A percentile compares a stretch with the other conserved stretches of the same genome.
phyloP scores from a whole-genome alignment of 129 eudicot species.

The Flaveria trinervia region DNA sequence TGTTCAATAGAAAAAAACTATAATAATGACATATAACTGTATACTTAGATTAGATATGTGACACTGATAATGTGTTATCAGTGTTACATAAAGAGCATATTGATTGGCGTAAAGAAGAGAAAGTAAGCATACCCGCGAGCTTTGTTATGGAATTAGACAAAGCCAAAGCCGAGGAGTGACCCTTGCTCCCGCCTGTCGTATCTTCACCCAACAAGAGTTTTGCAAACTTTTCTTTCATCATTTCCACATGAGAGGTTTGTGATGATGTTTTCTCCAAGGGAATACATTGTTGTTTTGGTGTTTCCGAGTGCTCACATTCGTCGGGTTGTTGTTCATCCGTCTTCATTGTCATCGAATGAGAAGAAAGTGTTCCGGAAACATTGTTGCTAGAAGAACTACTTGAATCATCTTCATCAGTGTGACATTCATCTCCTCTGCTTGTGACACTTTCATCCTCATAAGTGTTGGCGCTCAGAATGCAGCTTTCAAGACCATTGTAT shows the following conservation, averaged over 20 bases:
- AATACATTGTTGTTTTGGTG: conserved; percentile 34
- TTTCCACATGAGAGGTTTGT: conserved; percentile 52
- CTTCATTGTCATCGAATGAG: conserved; percentile 57
- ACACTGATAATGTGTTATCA: too few species aligned
- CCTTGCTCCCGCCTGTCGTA: conserved; percentile 79
- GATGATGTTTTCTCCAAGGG: conserved; percentile 46
- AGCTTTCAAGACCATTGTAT: conserved; percentile 88
- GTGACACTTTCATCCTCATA: conserved; percentile 60
- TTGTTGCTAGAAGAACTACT: conserved; percentile 85
- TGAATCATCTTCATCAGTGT: conserved; percentile 64
- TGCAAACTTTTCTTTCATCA: conserved; percentile 84
- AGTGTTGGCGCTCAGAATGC: conserved; percentile 52
- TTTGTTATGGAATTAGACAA: conserved; percentile 86
- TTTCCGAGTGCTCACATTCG: conserved; percentile 55
- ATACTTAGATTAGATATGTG: too few species aligned
- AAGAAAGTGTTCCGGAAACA: conserved; percentile 64
- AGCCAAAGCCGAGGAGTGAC: conserved; percentile 70
- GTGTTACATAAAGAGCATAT: too few species aligned
- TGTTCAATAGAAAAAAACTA: neutral
- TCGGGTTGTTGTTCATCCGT: conserved; percentile 54
- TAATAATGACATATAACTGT: neutral
- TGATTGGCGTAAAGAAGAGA: neutral
- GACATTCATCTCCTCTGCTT: conserved; percentile 63
- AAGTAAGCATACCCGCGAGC: conserved; percentile 61
- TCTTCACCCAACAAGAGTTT: conserved; percentile 91